Conservation (phyloP, 495 filamentous ascomycete species). For the Baudoinia panamericana region DNA sequence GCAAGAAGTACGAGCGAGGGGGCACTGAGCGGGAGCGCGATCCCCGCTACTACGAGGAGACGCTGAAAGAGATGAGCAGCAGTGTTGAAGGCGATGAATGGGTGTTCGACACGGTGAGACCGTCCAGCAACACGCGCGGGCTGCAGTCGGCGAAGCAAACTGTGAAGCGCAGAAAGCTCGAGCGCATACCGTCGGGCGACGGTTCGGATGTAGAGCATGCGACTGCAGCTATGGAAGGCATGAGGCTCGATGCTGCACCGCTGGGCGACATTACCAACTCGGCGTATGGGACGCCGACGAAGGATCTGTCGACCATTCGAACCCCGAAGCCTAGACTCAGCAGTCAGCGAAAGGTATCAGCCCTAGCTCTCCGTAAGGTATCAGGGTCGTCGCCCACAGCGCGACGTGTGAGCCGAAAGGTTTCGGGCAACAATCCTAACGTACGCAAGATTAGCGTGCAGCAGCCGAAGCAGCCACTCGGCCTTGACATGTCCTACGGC, state of each 20-base stretch:
- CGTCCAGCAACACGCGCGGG: constrained; percentile 15
- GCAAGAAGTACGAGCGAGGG: constrained; percentile 44
- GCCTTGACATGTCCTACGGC: constrained; percentile 76
- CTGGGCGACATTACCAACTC: constrained; percentile 23
- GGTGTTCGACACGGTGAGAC: constrained; percentile 94
- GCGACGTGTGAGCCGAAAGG: constrained; percentile 28
- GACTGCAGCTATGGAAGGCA: constrained; percentile 34
- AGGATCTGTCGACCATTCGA: constrained; percentile 28
- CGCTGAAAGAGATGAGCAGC: constrained; percentile 39
- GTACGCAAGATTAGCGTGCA: constrained; percentile 14
- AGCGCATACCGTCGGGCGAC: constrained; percentile 24
- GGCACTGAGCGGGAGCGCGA: constrained; percentile 52
- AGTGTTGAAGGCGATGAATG: constrained; percentile 61
- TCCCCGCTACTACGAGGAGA: constrained; percentile 77
- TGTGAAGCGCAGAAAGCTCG: constrained; percentile 38
- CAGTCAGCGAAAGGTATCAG: constrained; percentile 22
- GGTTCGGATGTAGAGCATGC: constrained; percentile 16
- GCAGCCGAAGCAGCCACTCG: constrained; percentile 52
- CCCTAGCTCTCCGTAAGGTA: constrained; percentile 19
- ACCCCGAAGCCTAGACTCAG: constrained; percentile 26
- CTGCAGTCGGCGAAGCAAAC: constrained; percentile 28
- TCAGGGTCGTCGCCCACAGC: constrained; percentile 27
- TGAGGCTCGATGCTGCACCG: constrained; percentile 42
- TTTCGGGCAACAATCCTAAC: constrained; percentile 16
- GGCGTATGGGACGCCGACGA: constrained; percentile 30